Evolutionary conservation across 73 alveolate genomes (phyloP), one percentile per base, ranked within the genome.

Genomic region (Uronychia setigera): DNA sequence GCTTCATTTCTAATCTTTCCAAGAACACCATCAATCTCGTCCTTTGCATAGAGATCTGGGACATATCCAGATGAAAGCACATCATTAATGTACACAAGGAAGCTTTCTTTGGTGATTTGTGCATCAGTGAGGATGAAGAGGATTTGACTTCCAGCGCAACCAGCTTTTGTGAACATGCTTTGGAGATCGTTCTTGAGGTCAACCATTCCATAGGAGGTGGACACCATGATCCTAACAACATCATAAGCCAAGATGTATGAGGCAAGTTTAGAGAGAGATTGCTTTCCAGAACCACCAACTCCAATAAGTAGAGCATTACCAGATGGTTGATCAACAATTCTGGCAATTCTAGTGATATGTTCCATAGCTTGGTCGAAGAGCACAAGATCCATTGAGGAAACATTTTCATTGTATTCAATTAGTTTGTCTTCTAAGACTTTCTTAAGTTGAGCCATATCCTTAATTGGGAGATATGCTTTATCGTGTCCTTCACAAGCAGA

Each of bases 241-340:
- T 98, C 99, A 88, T 93, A 98, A 58, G 96, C 99, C 26, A 94
- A 86, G 94, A 98, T 97, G 94, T 96, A 98, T 58, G 99, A 91
- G 1, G 99, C 96, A 77, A 99, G 96, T 82, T 98, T 93, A 30
- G 99, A 90, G 74, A 99, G 94, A 32, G 99, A 94, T 95, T 98
- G 98, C 89, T 98, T 99, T 80, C 99, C 99, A 33, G 99, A 99
- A 81, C 99, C 99, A 59, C 99, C 99, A 35, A 99, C 99, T 29
- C 99, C 99, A 29, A 99, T 99, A 33, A 99, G 92, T 35, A 99
- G 97, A 25, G 99, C 99, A 88, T 98, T 98, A 31, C 99, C 99
- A 35, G 97, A 97, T 32, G 99, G 99, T 78, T 93, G 91, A 60
- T 97, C 99, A 27, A 98, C 90, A 79, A 99, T 98, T 90, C 99